Base-by-base conservation (phyloP, 306 rosid genomes). In the Quillaja saponaria region DNA sequence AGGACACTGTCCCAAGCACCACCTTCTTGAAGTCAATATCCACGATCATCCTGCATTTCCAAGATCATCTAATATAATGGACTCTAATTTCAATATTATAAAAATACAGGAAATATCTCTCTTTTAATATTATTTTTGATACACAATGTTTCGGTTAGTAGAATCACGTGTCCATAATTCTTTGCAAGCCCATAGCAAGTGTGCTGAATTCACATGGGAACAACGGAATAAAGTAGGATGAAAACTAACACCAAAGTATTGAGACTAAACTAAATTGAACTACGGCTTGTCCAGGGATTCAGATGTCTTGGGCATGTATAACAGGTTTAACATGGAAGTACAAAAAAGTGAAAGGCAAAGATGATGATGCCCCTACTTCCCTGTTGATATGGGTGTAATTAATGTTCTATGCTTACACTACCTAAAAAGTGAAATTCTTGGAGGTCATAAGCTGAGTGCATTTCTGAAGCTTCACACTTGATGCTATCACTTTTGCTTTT, bases 401-500 rank as follows among this genome's bases (percentile, higher is more conserved):
- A 38, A 49, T 49, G 37, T 14, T 17, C 45, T 55, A 55, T 25
- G 28, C 35, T 41, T 21, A 39, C 54, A 55, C 61, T 74, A 74
- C 77, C 83, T 70, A 69, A 55, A 34, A 42, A 25, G 37, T 38
- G 13, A 61, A 69, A 42, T 21, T 33, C 5, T 42, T 39, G 66
- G 20, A 45, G 45, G 49, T 18, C 64, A 28, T 56, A 46, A 38
- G 50, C 62, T 80, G 71, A 61, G 39, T 48, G 56, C 9, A 54
- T 10, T 47, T 33, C 3, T 20, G 49, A 41, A 37, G 67, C 63
- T 66, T 13, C 55, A 37, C 50, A 28, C 18, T 38, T 49, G 28
- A 39, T 19, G 28, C 4, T 20, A 1, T 78, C 78, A 69, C 7
- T 42, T 78, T 74, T 72, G 79, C 76, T 74, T 86, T 67, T 80